phyloP scores from a whole-genome alignment of 148 eudicot species.

The Silene uniflora region DNA sequence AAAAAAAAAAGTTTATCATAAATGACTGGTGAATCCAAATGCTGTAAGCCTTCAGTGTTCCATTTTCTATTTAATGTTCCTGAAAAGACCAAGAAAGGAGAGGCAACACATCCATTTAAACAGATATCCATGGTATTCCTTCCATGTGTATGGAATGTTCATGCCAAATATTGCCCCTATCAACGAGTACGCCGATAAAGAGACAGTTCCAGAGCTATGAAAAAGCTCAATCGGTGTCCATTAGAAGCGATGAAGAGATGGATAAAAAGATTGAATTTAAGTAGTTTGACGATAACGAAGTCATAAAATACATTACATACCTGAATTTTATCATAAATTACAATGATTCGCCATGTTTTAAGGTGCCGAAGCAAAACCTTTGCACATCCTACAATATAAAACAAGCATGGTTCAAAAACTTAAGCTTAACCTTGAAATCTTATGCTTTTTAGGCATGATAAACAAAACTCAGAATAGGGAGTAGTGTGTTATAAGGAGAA shows the following conservation, averaged over 20 bases:
- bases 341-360: too few relatives aligned
- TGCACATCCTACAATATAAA: too few relatives aligned
- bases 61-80: neutral
- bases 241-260: slow-evolving; percentile 1
- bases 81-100: neutral
- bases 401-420: too few relatives aligned
- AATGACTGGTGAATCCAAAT: too few relatives aligned
- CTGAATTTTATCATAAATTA: too few relatives aligned
- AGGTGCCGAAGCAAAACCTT: too few relatives aligned
- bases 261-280: neutral
- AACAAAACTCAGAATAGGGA: too few relatives aligned
- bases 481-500: too few relatives aligned
- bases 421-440: too few relatives aligned
- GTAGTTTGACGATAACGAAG: neutral
- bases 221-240: slow-evolving; percentile 75
- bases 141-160: slow-evolving; percentile 83
- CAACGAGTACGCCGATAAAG: slow-evolving; percentile 68
- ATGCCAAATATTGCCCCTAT: slow-evolving; percentile 82
- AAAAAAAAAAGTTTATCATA: too few relatives aligned
- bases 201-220: slow-evolving; percentile 67
- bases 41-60: too few relatives aligned
- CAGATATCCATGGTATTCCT: slow-evolving; percentile 47
- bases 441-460: too few relatives aligned
- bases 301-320: slow-evolving; percentile 25
- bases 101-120: slow-evolving; percentile 66